Base-by-base conservation (phyloP, 768 basidiomycete genomes). In the Neoboletus brunneissimus region DNA sequence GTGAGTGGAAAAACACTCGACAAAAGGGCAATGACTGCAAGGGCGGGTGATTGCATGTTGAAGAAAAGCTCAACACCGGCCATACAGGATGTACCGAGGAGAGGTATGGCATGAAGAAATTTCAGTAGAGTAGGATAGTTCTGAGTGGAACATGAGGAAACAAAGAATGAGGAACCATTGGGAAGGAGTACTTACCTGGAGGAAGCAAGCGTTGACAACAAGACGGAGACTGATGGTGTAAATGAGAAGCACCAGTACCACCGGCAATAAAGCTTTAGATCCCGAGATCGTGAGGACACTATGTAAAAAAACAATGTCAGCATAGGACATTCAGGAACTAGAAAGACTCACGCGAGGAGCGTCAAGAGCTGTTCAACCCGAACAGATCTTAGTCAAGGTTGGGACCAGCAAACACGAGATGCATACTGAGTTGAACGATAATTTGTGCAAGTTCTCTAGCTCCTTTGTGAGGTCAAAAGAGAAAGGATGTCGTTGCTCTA, bases 211-310 rank as follows among this genome's bases (percentile, higher is more conserved):
- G 22, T 54, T 51, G 48, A 53, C 34, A 15, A 51, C 46, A 38
- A 61, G 48, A 31, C 63, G 55, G 20, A 66, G 55, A 18, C 53
- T 61, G 47, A 64, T 55, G 13, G 59, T 61, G 20, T 61, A 66
- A 6, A 66, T 53, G 25, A 64, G 42, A 40, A 66, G 56, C 4
- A 47, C 48, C 31, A 67, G 55, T 1, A 59, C 59, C 9, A 51
- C 45, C 10, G 57, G 63, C 5, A 8, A 25, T 44, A 35, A 15
- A 22, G 60, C 51, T 16, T 35, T 44, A 1, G 51, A 57, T 13
- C 54, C 56, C 2, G 63, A 60, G 12, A 62, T 22, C 0, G 55
- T 46, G 13, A 67, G 59, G 48, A 66, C 20, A 7, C 65, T 66
- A 25, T 11, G 16, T 12, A 5, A 20, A 15, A n/a, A 43, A 18